Percentiles rank a stretch among this genome's conserved stretches.
These are phyloP conservation scores for Mucor indicus DNA, from an alignment of 371 early-diverging fungal genomes.

Conservation along the genomic window DNA sequence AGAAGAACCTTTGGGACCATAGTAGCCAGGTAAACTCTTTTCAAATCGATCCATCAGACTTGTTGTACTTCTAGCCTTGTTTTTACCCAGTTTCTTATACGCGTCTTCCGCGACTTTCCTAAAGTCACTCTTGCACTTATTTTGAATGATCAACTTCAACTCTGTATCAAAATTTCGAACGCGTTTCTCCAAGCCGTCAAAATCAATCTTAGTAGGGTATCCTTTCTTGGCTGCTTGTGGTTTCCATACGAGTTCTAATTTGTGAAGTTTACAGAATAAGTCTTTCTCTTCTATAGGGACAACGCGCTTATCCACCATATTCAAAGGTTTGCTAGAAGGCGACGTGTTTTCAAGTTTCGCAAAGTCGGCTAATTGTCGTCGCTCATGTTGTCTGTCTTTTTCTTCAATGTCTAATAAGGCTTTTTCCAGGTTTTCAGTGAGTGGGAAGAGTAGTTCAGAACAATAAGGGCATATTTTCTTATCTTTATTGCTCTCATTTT, in stretches of 20 bases:
- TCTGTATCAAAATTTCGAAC: slow-evolving; percentile 24
- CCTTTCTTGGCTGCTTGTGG: slow-evolving; percentile 35
- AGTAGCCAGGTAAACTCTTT: slow-evolving; percentile 53
- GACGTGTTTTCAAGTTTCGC: not conserved
- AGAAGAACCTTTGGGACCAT: slow-evolving; percentile 49
- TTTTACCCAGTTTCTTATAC: slow-evolving; percentile 38
- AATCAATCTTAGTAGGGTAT: slow-evolving; percentile 47
- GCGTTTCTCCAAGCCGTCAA: slow-evolving; percentile 27
- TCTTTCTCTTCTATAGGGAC: slow-evolving; percentile 11
- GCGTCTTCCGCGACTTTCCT: slow-evolving; percentile 29
- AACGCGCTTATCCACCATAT: slow-evolving; percentile 1
- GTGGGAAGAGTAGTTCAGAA: not conserved
- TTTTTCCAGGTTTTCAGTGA: slow-evolving; percentile 2
- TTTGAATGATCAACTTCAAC: slow-evolving; percentile 35
- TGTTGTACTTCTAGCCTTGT: slow-evolving; percentile 48
- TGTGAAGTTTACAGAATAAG: slow-evolving; percentile 53
- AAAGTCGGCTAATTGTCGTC: too few species aligned
- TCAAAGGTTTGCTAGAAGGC: not conserved
- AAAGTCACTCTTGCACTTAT: slow-evolving; percentile 27
- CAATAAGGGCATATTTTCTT: slow-evolving; percentile 12
- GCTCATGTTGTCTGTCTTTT: slow-evolving; percentile 15
- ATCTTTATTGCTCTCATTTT: not conserved
- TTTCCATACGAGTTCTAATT: slow-evolving; percentile 37
- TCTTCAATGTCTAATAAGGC: slow-evolving; percentile 13
- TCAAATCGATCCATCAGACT: slow-evolving; percentile 41